Conservation (phyloP, 169 alveolate genomes). For the Eimeria sp. region DNA sequence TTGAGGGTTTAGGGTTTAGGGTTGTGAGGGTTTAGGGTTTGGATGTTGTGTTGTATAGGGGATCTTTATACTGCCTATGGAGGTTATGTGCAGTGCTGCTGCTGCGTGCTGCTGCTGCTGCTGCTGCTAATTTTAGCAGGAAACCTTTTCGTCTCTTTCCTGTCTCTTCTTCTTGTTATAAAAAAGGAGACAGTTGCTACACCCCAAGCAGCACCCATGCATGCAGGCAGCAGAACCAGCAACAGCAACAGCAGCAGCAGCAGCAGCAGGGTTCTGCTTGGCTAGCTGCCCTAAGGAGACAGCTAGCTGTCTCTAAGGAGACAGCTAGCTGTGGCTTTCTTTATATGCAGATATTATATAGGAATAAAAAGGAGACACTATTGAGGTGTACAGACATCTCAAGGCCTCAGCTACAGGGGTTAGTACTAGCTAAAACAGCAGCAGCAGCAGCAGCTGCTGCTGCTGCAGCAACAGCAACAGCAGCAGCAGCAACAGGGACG, state of each 20-base stretch:
- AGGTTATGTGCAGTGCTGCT: no score
- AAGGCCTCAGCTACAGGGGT: not conserved
- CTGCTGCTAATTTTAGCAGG: no score
- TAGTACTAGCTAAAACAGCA: not conserved
- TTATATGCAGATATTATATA: not conserved
- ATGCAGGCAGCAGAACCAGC: not conserved
- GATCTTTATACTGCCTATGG: no score
- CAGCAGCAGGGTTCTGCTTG: not conserved
- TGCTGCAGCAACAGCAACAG: no score
- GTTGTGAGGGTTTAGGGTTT: no score
- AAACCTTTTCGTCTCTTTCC: no score
- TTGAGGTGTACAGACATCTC: not conserved
- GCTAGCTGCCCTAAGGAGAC: not conserved
- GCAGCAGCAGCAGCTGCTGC: slow-evolving; percentile 19
- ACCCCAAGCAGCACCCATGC: not conserved
- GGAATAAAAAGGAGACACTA: not conserved
- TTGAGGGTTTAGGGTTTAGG: no score
- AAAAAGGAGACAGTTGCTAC: no score
- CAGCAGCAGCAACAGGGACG: not conserved
- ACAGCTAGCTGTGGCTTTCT: not conserved
- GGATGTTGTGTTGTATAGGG: no score
- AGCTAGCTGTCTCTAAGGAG: not conserved
- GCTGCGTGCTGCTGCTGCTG: no score
- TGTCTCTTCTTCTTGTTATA: no score
- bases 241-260: not conserved